phyloP scores from a whole-genome alignment of 2,329 filamentous ascomycete genomes.

The Phyllosticta citriasiana region DNA sequence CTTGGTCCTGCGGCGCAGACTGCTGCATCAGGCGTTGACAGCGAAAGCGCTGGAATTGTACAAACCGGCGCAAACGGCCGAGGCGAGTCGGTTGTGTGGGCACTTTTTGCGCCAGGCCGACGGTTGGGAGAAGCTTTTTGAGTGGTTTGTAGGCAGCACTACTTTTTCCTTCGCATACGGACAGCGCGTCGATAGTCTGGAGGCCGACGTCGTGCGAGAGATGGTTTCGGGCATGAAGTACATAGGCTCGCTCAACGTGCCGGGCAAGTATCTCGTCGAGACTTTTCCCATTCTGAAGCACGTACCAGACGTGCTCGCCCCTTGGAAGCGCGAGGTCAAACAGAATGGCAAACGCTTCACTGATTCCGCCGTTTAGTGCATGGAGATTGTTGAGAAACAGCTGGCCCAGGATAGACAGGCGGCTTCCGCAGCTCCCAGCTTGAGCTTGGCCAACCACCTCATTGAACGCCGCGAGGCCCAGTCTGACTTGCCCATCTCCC shows the following conservation, averaged over 20 bases:
- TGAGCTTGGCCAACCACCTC: slow-evolving; percentile 36
- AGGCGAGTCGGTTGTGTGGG: slow-evolving; percentile 36
- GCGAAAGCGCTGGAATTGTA: slow-evolving; percentile 36
- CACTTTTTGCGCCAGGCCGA: slow-evolving; percentile 31
- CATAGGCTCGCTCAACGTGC: slow-evolving; percentile 38
- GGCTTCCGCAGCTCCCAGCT: slow-evolving; percentile 29
- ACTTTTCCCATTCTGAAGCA: slow-evolving; percentile 35
- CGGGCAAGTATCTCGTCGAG: slow-evolving; percentile 37
- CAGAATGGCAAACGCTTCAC: slow-evolving; percentile 29
- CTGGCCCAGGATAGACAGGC: slow-evolving; percentile 22
- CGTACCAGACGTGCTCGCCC: slow-evolving; percentile 35
- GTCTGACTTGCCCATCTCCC: slow-evolving; percentile 22
- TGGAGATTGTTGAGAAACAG: slow-evolving; percentile 32
- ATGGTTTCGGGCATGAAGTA: slow-evolving; percentile 41
- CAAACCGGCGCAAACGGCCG: slow-evolving; percentile 40
- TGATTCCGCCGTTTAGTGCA: slow-evolving; percentile 32
- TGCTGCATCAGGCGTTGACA: slow-evolving; percentile 36
- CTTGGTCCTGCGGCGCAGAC: slow-evolving; percentile 35
- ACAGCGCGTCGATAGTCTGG: slow-evolving; percentile 39
- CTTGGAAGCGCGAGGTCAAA: slow-evolving; percentile 39
- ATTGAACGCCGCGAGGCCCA: slow-evolving; percentile 24
- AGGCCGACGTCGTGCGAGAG: slow-evolving; percentile 38
- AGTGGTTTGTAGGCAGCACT: slow-evolving; percentile 40
- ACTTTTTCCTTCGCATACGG: slow-evolving; percentile 44
- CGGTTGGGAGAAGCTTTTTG: slow-evolving; percentile 37